Evolutionary conservation across 345 rosid genomes (phyloP), one percentile per base, ranked within the genome.

Genomic region (Bretschneidera sinensis): DNA sequence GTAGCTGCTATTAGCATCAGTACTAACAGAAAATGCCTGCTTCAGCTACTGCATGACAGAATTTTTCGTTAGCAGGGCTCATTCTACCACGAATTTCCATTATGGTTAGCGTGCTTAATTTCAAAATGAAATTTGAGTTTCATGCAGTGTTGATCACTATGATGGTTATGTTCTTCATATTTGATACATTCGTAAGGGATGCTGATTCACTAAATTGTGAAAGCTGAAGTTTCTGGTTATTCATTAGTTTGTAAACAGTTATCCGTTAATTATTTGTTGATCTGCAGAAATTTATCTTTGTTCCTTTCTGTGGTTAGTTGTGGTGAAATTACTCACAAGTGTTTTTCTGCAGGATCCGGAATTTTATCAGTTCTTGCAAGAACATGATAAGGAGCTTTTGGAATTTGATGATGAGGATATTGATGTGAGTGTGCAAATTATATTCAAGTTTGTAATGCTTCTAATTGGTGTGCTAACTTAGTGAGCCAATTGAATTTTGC

Each of bases 291-390:
- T 4, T 24, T 4, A 6, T 20, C 15, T 17, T 0, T 47, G 11
- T 39, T 39, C 6, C 15, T 39, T 39, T 5, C 16, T 14, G 16
- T 7, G 45, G 11, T 39, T 39, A 1, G 6, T 39, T 39, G 45
- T 14, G 1, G 15, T 39, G 45, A 39, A 14, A 14, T 5, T 39
- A 39, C 45, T 39, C 21, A 18, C 5, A 22, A n/a, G 17, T 23
- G 15, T 60, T n/a, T 63, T 55, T 69, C 25, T 67, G 67, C 82
- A 94, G 99, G 89, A 94, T 53, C 88, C 95, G 15, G 97, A 94
- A 34, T 94, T 94, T 76, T 90, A 50, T 50, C 52, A 85, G 69
- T 94, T 71, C 58, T 71, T 94, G 84, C 82, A 86, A 79, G 85
- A 90, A 66, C 80, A 83, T 67, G 95, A 84, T 61, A 65, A 74